Evolutionary conservation across 371 early-diverging fungal genomes (phyloP).

Genomic region (Rhizopus stolonifer): DNA sequence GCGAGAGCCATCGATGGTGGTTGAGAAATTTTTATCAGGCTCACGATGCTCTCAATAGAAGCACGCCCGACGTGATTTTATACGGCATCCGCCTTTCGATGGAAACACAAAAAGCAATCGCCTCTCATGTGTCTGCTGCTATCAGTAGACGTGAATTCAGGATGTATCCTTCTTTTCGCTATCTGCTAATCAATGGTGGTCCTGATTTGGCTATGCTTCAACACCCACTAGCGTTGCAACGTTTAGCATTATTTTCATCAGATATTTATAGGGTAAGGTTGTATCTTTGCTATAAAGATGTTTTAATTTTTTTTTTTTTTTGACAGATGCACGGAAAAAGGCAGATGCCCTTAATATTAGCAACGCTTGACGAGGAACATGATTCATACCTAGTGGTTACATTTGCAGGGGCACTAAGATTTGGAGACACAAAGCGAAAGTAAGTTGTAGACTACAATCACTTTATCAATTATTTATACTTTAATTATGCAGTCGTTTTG

Average conservation of each 20-base stretch:
- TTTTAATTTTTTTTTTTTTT: background rate
- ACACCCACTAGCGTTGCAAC: constrained; percentile 62
- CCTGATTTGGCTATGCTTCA: constrained; percentile 57
- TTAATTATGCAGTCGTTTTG: background rate
- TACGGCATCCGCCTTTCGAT: constrained; percentile 74
- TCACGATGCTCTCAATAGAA: constrained; percentile 76
- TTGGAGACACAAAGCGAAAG: constrained; percentile 68
- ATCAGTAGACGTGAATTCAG: constrained; percentile 75
- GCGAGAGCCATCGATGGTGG: constrained; percentile 56
- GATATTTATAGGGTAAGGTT: constrained; percentile 76
- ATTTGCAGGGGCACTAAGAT: constrained; percentile 53
- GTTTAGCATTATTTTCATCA: constrained; percentile 76
- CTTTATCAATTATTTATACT: too few relatives aligned
- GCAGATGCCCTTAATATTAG: constrained; percentile 67
- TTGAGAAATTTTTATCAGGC: constrained; percentile 80
- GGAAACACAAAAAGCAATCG: constrained; percentile 72
- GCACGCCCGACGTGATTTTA: constrained; percentile 47
- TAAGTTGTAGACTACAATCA: too few relatives aligned
- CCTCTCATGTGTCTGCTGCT: constrained; percentile 72
- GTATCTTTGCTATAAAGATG: too few relatives aligned
- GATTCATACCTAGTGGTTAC: constrained; percentile 73
- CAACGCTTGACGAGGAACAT: constrained; percentile 59
- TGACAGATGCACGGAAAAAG: constrained; percentile 52
- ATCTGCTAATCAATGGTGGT: constrained; percentile 64
- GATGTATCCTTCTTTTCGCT: constrained; percentile 67